Conservation (phyloP, 208 protist species). For the Acanthamoeba comandoni region DNA sequence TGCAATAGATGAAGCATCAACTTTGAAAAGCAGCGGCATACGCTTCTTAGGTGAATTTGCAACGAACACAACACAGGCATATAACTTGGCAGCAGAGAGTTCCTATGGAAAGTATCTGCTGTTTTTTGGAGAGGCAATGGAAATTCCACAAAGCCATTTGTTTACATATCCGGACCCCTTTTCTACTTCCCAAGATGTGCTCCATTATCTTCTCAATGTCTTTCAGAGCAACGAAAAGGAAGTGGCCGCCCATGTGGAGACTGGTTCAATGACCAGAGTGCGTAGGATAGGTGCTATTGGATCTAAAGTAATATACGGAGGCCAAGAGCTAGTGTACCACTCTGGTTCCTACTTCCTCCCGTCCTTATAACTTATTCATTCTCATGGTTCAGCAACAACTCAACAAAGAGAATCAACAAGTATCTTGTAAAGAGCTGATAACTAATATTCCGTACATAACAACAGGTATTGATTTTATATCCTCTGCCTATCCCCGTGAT, state of each 20-base stretch:
- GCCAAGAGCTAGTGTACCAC: constrained; percentile 29
- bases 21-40: neutral
- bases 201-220: constrained; percentile 22
- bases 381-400: too few relatives aligned
- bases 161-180: neutral
- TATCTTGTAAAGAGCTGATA: too few relatives aligned
- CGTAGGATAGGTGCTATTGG: neutral
- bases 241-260: neutral
- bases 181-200: neutral
- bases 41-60: neutral
- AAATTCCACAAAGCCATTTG: neutral
- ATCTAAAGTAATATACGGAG: constrained; percentile 42
- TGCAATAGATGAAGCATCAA: neutral
- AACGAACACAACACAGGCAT: constrained; percentile 5
- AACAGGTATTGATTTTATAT: constrained; percentile 2
- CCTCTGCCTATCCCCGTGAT: constrained; percentile 3
- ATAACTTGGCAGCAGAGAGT: neutral
- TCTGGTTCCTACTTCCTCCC: neutral
- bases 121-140: constrained; percentile 20
- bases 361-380: neutral
- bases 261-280: neutral
- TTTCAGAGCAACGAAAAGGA: neutral
- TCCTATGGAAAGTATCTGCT: constrained; percentile 6
- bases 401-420: too few relatives aligned
- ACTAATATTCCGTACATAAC: too few relatives aligned